phyloP scores from a whole-genome alignment of 352 stramenopile species.

The Poterioochromonas sp. region DNA sequence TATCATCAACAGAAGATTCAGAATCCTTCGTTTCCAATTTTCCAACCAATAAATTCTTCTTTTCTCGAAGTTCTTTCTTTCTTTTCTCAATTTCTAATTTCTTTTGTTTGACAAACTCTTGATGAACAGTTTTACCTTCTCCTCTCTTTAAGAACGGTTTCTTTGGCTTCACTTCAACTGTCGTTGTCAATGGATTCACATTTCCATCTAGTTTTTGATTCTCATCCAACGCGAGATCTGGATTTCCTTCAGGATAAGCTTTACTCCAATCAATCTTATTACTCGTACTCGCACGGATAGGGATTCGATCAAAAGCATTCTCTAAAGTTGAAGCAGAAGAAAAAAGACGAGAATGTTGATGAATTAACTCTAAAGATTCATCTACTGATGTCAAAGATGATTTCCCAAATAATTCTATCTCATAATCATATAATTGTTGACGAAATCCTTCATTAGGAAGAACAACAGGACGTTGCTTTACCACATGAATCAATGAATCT shows the following conservation, averaged over 20 bases:
- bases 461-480: background rate
- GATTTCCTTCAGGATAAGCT: background rate
- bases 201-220: too few relatives aligned
- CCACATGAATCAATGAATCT: background rate
- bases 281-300: background rate
- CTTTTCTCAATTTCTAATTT: too few relatives aligned
- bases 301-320: background rate
- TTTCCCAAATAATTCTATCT: background rate
- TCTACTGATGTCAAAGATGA: background rate
- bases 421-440: background rate
- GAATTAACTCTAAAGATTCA: background rate
- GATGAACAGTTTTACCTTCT: too few relatives aligned
- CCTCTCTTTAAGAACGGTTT: background rate
- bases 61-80: too few relatives aligned
- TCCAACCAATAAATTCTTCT: too few relatives aligned
- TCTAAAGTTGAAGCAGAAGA: background rate
- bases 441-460: background rate
- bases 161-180: background rate
- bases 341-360: background rate
- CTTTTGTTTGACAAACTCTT: too few relatives aligned
- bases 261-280: too few relatives aligned
- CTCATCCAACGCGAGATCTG: background rate
- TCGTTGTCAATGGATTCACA: background rate
- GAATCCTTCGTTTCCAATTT: too few relatives aligned
- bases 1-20: too few relatives aligned